Base-by-base conservation (phyloP, 1,139 yeast genomes). In the Wickerhamiella infanticola region DNA sequence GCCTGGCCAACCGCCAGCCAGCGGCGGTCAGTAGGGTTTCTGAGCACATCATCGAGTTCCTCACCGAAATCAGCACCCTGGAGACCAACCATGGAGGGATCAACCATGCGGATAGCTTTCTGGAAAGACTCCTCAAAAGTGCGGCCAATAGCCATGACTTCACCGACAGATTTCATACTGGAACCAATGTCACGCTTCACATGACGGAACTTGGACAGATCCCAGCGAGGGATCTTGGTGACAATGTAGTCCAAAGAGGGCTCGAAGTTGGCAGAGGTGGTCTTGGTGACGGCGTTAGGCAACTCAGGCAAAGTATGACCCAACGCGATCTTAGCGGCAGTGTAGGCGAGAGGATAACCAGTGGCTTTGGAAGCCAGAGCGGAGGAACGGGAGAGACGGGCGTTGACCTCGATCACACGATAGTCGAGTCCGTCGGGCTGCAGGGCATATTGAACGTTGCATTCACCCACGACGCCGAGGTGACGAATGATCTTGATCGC, bases 1-100 rank as follows among this genome's bases (percentile, higher is more conserved):
- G 99, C 99, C 68, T 90, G 95, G 44, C 96, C 97, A 53, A 90
- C 94, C 44, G 99, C 99, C 59, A 90, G 75, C 85, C 95, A 85
- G 70, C 99, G 80, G 69, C 95, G 82, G 65, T 90, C 99, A 50
- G 97, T 84, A 50, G 99, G 98, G 62, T 83, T 81, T 45, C 82
- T 74, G 58, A 90, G 74, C 36, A 74, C 85, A 46, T 75, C 77
- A 62, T 86, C 95, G 58, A 86, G 73, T 39, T 47, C 24, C 60
- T 83, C 74, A 51, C 81, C 93, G 55, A 81, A 81, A 55, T 76
- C 74, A 58, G 75, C 81, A 56, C 95, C 95, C 69, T 88, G 95
- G 78, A 90, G 82, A 47, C 98, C 97, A 59, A 84, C 63, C 56
- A 76, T 75, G 26, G 93, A 78, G 46, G 96, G 95, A 63, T 90